phyloP scores from a whole-genome alignment of 2,329 filamentous ascomycete species.

The Trichoderma koningiopsis region DNA sequence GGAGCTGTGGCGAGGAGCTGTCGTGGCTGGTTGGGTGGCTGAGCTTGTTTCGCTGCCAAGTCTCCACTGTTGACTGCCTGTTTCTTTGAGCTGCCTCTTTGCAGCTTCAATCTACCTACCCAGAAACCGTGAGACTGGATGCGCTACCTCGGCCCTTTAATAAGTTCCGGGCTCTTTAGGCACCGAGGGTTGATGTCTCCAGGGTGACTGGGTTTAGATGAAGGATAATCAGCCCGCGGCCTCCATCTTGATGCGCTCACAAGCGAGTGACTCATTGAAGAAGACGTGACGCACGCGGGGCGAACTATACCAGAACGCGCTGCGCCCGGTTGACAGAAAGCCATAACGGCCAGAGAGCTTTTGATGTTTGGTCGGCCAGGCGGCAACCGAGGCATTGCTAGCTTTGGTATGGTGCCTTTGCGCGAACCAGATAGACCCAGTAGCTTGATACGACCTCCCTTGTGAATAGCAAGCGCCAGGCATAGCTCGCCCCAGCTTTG shows the following conservation, averaged over 20 bases:
- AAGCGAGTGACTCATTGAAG: constrained; percentile 15
- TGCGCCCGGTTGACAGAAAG: constrained; percentile 29
- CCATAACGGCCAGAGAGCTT: constrained; percentile 13
- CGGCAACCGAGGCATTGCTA: constrained; percentile 24
- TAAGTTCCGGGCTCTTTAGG: constrained; percentile 16
- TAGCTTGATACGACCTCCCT: not conserved
- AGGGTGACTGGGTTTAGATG: constrained; percentile 9
- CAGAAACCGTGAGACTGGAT: not conserved
- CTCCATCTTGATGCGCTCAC: constrained; percentile 4
- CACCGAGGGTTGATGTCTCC: not conserved
- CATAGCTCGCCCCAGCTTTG: not conserved
- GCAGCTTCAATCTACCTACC: constrained; percentile 1
- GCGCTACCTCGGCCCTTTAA: constrained; percentile 13
- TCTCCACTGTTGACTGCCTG: not conserved
- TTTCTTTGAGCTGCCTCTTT: not conserved
- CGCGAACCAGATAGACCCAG: constrained; percentile 19
- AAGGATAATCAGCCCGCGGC: not conserved
- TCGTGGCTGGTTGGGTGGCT: constrained; percentile 13
- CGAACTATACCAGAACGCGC: constrained; percentile 32
- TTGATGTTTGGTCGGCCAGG: constrained; percentile 11
- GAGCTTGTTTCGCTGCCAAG: not conserved
- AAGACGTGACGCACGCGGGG: constrained; percentile 22
- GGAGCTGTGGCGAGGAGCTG: not conserved
- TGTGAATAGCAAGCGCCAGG: not conserved
- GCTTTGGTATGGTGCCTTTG: constrained; percentile 26